These are phyloP conservation scores for Abrus pulchellus DNA, from an alignment of 306 rosid genomes.

Conservation along the genomic window DNA sequence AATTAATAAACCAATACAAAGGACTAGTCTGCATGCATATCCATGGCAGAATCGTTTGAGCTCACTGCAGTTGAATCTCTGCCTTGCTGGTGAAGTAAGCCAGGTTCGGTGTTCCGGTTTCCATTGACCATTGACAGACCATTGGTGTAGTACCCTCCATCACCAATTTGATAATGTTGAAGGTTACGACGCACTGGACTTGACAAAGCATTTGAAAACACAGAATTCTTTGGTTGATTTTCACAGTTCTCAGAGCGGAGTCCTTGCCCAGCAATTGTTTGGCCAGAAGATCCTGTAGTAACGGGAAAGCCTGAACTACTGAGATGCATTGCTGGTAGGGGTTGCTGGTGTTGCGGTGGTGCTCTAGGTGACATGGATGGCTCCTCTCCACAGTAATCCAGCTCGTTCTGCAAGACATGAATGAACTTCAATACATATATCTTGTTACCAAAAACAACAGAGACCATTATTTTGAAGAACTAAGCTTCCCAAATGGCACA, in stretches of 20 bases:
- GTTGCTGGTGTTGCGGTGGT: constrained; percentile 62
- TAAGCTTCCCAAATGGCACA: neutral
- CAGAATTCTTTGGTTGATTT: constrained; percentile 71
- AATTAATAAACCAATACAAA: constrained; percentile 50
- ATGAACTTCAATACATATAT: neutral
- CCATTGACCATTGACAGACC: constrained; percentile 63
- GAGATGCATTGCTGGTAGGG: constrained; percentile 61
- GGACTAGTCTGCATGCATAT: constrained; percentile 86
- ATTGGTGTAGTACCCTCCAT: constrained; percentile 52
- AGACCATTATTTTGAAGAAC: neutral
- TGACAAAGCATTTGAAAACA: constrained; percentile 82
- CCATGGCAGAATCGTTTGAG: constrained; percentile 82
- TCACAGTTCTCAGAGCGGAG: constrained; percentile 65
- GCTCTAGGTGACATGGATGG: constrained; percentile 81
- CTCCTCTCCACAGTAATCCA: constrained; percentile 81
- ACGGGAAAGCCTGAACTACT: constrained; percentile 55
- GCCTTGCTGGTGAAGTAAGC: constrained; percentile 59
- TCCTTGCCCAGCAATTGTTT: constrained; percentile 60
- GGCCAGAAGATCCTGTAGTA: constrained; percentile 58
- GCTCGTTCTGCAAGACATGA: constrained; percentile 64
- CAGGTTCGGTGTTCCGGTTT: constrained; percentile 60
- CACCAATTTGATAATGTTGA: constrained; percentile 75
- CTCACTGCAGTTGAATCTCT: constrained; percentile 61
- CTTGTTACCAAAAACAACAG: constrained; percentile 3
- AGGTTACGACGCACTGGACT: constrained; percentile 82